Evolutionary conservation across 2,329 filamentous ascomycete species (phyloP), one percentile per base, ranked within the genome.

Genomic region (Sphaerulina populicola): DNA sequence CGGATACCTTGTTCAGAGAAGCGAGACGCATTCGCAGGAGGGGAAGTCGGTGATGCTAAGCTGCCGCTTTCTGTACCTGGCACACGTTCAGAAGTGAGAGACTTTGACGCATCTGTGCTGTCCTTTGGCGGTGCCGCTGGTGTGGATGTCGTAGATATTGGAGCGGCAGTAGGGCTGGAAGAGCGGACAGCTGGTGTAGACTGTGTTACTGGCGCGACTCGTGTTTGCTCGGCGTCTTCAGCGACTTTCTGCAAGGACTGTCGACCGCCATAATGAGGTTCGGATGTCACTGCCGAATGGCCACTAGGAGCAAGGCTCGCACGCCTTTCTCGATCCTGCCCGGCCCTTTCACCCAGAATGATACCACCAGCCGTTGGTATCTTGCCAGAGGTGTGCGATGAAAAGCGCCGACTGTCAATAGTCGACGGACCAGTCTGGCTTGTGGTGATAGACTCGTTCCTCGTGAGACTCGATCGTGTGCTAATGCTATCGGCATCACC

Each of bases 391-490:
- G 38, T 36, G 7, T 42, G 38, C 36, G 46, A 30, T 33, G 46
- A 48, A 12, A 41, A 48, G 18, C 45, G 40, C 4, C 50, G 39
- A n/a, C 45, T 49, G 41, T 48, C 51, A 12, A 48, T 33, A 4
- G 51, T 53, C 23, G 51, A 53, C 9, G 46, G 39, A 10, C 44
- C 41, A 15, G 51, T 53, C 15, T 47, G 45, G 12, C 44, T 53
- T 27, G 51, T 53, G 7, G 44, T 46, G 29, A 53, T 40, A 5
- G 51, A 53, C 30, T 47, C 46, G 38, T 39, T 46, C 21, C 51
- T 49, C 10, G 51, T 53, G n/a, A 47, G 18, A 18, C 43, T 44
- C 7, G 51, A 53, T 45, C 51, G 47, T 9, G 51, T 49, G 46
- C 51, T 53, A 29, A 39, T 44, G 29, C 44, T 53, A 36, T 53